These are phyloP conservation scores for Backusella tarrabulga DNA, from an alignment of 192 early-diverging fungal species.

Conservation along the genomic window DNA sequence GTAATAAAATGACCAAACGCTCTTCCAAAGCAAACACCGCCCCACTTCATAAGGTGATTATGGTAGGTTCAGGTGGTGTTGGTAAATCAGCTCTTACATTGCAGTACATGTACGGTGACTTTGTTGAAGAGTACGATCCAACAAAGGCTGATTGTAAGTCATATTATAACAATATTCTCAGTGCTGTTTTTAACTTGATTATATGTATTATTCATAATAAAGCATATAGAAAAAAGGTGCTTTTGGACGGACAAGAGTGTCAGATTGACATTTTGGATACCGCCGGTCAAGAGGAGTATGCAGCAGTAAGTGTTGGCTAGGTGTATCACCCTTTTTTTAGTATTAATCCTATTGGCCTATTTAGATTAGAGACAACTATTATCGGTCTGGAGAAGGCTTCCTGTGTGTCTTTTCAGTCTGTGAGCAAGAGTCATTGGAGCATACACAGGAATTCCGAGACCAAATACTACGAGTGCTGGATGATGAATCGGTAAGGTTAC, in stretches of 20 bases:
- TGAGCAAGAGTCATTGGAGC: slow-evolving; percentile 76
- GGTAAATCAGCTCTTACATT: slow-evolving; percentile 88
- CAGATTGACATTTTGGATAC: slow-evolving; percentile 92
- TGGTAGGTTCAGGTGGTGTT: slow-evolving; percentile 90
- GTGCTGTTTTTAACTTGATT: not conserved
- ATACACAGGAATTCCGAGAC: slow-evolving; percentile 84
- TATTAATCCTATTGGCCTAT: not conserved
- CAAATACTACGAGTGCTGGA: slow-evolving; percentile 84
- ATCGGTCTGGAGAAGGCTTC: slow-evolving; percentile 83
- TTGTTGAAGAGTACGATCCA: slow-evolving; percentile 93
- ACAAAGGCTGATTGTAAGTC: slow-evolving; percentile 79
- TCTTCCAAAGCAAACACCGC: slow-evolving; percentile 52
- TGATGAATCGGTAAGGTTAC: slow-evolving; percentile 57
- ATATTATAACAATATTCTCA: not conserved
- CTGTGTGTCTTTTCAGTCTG: slow-evolving; percentile 82
- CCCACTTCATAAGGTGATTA: slow-evolving; percentile 88
- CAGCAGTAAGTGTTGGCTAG: slow-evolving; percentile 55
- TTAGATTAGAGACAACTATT: slow-evolving; percentile 83
- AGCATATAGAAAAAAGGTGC: slow-evolving; percentile 81
- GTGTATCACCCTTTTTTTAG: not conserved
- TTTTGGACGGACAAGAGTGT: slow-evolving; percentile 70
- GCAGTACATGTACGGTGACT: slow-evolving; percentile 92
- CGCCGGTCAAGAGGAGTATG: slow-evolving; percentile 89
- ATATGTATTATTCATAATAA: not conserved
- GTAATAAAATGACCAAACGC: slow-evolving; percentile 65